Conservation (phyloP, 2,329 filamentous ascomycete genomes). For the Bipolaris sorokiniana region DNA sequence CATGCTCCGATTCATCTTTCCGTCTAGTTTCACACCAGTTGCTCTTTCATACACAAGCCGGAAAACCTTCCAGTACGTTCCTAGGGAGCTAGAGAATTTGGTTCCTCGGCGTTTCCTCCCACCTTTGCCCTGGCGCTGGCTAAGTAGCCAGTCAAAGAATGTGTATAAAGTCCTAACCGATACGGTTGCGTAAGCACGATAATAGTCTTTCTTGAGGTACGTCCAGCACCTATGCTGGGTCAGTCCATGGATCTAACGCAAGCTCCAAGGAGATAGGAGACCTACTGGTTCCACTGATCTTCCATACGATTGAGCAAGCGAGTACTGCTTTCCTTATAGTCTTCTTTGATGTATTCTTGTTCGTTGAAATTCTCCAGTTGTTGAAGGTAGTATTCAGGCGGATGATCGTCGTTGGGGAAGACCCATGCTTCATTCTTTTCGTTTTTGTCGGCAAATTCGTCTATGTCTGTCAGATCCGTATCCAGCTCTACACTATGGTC, state of each 20-base stretch:
- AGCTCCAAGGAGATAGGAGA: slow-evolving; percentile 9
- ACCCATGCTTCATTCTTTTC: slow-evolving; percentile 15
- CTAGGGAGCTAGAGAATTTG: no score
- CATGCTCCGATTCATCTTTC: slow-evolving; percentile 11
- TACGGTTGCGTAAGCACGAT: slow-evolving; percentile 13
- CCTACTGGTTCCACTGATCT: slow-evolving; percentile 29
- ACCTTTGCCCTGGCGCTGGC: no score
- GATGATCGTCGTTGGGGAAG: slow-evolving; percentile 16
- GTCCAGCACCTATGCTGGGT: slow-evolving; percentile 20
- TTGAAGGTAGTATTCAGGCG: slow-evolving; percentile 25
- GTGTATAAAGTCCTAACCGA: neutral
- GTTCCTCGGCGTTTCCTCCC: no score
- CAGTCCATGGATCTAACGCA: slow-evolving; percentile 13
- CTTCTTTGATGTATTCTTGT: no score
- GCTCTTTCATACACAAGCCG: no score
- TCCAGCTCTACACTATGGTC: slow-evolving; percentile 15
- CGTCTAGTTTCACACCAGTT: no score
- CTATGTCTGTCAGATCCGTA: slow-evolving; percentile 17
- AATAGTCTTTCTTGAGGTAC: slow-evolving; percentile 15
- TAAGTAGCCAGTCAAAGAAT: no score
- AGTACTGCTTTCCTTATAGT: no score
- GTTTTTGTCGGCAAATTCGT: slow-evolving; percentile 8
- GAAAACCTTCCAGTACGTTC: no score
- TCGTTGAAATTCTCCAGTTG: slow-evolving; percentile 18
- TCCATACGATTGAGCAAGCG: slow-evolving; percentile 20